Evolutionary conservation across 2,329 filamentous ascomycete genomes (phyloP).

Genomic region (Scedosporium minutisporum): DNA sequence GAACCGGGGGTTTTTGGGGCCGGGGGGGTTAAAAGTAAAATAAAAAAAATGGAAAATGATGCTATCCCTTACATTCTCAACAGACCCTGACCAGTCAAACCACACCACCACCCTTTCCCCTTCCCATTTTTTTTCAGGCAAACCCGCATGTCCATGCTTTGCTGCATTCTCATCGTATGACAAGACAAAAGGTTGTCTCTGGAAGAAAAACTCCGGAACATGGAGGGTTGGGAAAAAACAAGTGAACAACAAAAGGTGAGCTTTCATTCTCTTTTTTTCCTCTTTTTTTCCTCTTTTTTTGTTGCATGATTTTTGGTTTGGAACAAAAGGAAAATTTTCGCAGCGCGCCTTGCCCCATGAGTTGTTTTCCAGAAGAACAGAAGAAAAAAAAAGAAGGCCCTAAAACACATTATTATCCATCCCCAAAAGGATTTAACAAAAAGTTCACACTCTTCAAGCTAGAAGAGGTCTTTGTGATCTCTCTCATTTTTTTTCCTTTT

Average conservation of each 20-base stretch:
- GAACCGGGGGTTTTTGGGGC: neutral
- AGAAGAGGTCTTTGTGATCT: neutral
- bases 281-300: neutral
- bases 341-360: neutral
- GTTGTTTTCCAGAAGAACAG: neutral
- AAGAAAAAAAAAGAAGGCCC: neutral
- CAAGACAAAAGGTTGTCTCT: neutral
- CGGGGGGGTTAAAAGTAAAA: neutral
- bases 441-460: neutral
- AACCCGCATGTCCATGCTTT: neutral
- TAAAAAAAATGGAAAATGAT: neutral
- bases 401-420: constrained; percentile 1
- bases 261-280: neutral
- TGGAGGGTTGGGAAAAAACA: neutral
- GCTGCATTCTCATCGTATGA: neutral
- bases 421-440: neutral
- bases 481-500: neutral
- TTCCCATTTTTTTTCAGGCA: neutral
- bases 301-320: neutral
- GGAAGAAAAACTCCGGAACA: neutral
- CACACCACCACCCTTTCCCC: neutral
- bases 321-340: neutral
- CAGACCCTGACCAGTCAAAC: too few species aligned
- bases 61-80: neutral
- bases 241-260: neutral